Conservation (phyloP, 495 filamentous ascomycete genomes). For the Neurospora tetraspora region DNA sequence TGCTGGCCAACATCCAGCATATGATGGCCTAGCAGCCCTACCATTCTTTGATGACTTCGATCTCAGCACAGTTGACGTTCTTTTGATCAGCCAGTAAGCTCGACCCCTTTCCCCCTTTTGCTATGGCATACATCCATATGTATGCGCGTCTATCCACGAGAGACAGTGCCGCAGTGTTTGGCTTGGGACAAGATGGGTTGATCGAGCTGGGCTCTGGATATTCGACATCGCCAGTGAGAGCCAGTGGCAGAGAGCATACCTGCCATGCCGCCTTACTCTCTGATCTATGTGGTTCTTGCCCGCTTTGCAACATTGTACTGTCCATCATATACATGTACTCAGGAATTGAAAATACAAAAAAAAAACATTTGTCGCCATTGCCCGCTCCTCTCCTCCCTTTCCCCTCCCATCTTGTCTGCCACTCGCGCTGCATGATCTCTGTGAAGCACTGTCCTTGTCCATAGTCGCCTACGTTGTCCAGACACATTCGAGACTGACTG, state of each 20-base stretch:
- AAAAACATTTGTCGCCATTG: constrained; percentile 13
- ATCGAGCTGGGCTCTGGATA: constrained; percentile 13
- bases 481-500: constrained; percentile 17
- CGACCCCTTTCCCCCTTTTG: constrained; percentile 12
- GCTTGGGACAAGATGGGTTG: constrained; percentile 12
- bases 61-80: constrained; percentile 90
- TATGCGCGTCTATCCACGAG: neutral
- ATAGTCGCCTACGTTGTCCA: neutral
- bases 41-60: constrained; percentile 99
- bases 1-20: constrained; percentile 94
- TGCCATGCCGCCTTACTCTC: neutral
- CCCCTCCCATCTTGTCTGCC: constrained; percentile 6
- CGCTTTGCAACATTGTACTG: constrained; percentile 15
- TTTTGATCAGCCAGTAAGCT: constrained; percentile 94
- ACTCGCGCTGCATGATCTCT: constrained; percentile 5
- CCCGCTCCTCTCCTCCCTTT: constrained; percentile 16
- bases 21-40: constrained; percentile 84
- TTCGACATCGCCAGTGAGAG: neutral
- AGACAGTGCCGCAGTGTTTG: constrained; percentile 7
- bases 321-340: constrained; percentile 18
- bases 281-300: neutral
- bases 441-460: constrained; percentile 5
- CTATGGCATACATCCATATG: neutral
- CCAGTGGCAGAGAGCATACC: neutral
- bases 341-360: constrained; percentile 29